phyloP scores from a whole-genome alignment of 2,329 filamentous ascomycete species.

The Eutypella sp. region DNA sequence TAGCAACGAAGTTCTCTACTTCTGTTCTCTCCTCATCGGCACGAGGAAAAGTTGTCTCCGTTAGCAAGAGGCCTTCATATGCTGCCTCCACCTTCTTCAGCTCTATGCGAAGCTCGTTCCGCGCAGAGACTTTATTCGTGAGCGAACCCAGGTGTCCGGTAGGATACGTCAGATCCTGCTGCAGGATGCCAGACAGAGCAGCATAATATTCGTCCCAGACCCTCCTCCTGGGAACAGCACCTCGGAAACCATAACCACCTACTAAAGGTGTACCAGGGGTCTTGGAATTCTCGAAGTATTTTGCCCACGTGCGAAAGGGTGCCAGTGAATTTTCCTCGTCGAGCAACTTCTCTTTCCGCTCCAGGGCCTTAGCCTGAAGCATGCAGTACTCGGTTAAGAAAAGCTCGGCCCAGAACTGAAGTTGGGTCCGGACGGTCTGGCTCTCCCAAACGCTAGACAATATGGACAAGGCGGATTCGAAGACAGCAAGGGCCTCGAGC shows the following conservation, averaged over 20 bases:
- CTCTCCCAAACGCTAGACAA: constrained; percentile 49
- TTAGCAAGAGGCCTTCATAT: constrained; percentile 75
- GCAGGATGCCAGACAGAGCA: constrained; percentile 70
- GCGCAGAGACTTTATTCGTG: constrained; percentile 47
- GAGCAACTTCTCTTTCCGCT: constrained; percentile 44
- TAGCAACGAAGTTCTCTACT: constrained; percentile 75
- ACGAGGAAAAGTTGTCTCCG: constrained; percentile 77
- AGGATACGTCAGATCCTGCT: constrained; percentile 58
- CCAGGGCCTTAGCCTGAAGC: constrained; percentile 57
- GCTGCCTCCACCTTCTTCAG: constrained; percentile 71
- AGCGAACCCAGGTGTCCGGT: constrained; percentile 38
- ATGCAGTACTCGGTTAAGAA: constrained; percentile 72
- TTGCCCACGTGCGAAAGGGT: constrained; percentile 63
- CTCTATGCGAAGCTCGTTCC: constrained; percentile 66
- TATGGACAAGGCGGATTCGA: constrained; percentile 60
- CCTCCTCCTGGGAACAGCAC: constrained; percentile 56
- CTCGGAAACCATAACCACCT: constrained; percentile 54
- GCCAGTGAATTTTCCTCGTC: constrained; percentile 49
- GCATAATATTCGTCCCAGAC: constrained; percentile 86
- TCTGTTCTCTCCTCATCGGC: constrained; percentile 74
- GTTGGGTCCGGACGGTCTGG: constrained; percentile 55
- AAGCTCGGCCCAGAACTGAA: constrained; percentile 74
- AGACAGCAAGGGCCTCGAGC: constrained; percentile 59
- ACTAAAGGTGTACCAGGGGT: constrained; percentile 36
- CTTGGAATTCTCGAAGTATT: constrained; percentile 56